Evolutionary conservation across 2,329 filamentous ascomycete species (phyloP), one percentile per base, ranked within the genome.

Genomic region (Aplosporella prunicola): DNA sequence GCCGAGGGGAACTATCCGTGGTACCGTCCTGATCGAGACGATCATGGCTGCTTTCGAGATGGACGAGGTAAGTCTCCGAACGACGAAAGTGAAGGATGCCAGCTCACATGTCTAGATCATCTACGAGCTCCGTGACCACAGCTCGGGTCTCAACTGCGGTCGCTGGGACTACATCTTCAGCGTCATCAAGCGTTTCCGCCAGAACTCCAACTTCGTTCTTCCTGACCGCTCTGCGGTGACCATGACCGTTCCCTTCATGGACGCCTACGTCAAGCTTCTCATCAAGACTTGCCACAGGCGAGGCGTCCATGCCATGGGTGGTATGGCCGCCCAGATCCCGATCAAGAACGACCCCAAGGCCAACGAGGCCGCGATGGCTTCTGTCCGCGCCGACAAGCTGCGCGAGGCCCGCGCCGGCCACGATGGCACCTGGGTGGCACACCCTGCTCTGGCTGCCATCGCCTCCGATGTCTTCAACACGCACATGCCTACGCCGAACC

Each of bases 141-240:
- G 81, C 61, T 82, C 89, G 5, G 91, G 91, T 32, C 77, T 98
- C 56, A 98, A 98, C 78, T 96, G 91, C 65, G 91, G 91, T 47
- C 82, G 91, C 50, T 98, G 91, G 91, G 91, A 98, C 61, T 98
- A 98, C 73, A 96, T 98, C 68, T 98, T 98, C 74, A 91, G 82
- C 62, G 86, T 89, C 57, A 96, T 98, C 72, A 98, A 98, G 76
- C 94, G 93, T 66, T 94, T 96, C 82, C 85, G 91, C 59, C 78
- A 94, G 56, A 91, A 95, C 71, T 72, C 83, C 53, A 80, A 81
- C 67, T 96, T 96, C 58, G 78, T 96, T 40, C 80, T 98, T 14
- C 91, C 91, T 18, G 89, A 98, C 62, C 84, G 91, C 44, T 80
- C 80, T 39, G 73, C 77, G 43, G 86, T 98, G 39, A 98, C 91